These are phyloP conservation scores for Postia placenta DNA, from an alignment of 768 basidiomycete species.

Conservation along the genomic window DNA sequence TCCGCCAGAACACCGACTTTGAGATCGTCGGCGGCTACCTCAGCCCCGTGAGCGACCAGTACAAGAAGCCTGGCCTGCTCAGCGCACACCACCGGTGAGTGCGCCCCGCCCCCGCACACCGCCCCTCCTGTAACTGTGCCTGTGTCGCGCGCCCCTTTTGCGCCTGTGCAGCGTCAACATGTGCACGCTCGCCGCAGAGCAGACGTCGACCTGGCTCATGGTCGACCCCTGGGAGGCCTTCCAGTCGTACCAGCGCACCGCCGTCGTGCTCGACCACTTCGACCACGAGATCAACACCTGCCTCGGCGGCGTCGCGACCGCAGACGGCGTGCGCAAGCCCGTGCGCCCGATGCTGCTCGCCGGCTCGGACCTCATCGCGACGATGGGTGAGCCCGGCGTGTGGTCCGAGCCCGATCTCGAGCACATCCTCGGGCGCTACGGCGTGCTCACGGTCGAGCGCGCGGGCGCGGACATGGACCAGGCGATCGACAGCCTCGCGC, in stretches of 20 bases:
- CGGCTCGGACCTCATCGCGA: constrained; percentile 96
- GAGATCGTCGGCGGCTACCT: constrained; percentile 95
- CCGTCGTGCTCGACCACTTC: constrained; percentile 95
- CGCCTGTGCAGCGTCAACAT: constrained; percentile 57
- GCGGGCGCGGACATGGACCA: constrained; percentile 90
- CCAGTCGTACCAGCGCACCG: constrained; percentile 92
- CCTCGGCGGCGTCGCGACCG: constrained; percentile 69
- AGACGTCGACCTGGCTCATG: constrained; percentile 93
- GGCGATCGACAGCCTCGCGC: constrained; percentile 67
- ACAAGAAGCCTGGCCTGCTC: constrained; percentile 94
- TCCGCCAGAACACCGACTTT: constrained; percentile 85
- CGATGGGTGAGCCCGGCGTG: constrained; percentile 97
- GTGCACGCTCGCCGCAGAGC: constrained; percentile 85
- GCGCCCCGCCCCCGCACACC: neutral
- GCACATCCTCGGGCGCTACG: constrained; percentile 93
- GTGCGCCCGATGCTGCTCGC: constrained; percentile 92
- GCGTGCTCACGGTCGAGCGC: constrained; percentile 91
- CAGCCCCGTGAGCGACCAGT: constrained; percentile 92
- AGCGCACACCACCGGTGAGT: constrained; percentile 84
- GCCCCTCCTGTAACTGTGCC: neutral
- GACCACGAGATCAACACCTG: constrained; percentile 89
- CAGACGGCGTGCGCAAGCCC: constrained; percentile 67
- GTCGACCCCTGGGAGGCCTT: constrained; percentile 98
- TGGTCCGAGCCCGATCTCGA: constrained; percentile 95
- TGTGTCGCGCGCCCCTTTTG: neutral